Base-by-base conservation (phyloP, 441 rosid species). In the Raphanus hybrid region DNA sequence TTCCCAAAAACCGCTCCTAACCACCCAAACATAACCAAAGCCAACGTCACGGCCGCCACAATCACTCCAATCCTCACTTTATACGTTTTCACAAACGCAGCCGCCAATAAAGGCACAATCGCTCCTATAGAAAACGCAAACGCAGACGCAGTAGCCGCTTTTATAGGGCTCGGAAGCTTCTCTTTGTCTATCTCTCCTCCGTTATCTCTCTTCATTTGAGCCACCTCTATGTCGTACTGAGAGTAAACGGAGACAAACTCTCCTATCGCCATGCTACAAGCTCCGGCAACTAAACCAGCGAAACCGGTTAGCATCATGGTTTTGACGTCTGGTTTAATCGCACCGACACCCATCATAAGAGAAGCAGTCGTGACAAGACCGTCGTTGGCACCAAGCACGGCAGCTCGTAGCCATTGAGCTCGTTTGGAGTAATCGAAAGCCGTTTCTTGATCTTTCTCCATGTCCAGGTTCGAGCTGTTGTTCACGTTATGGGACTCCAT, bases 211-310 rank as follows among this genome's bases (percentile, higher is more conserved):
- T 85, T 85, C 70, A 84, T 78, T 34, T 93, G 98, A 59, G 97
- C 94, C 52, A 87, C 41, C 71, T 92, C 91, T 8, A 90, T 89
- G 69, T 93, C 98, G 4, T 87, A 93, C 98, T 0, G 98, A 3
- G 43, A 37, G 43, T 37, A 37, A 37, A 37, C 43, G 3, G 43
- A 37, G 43, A 37, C 43, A 37, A 91, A 87, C 82, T 93, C 98
- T 18, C 98, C 98, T 3, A 93, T 93, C 0, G 98, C 97, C 97
- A 93, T 93, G 84, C 97, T 93, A 64, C 96, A 92, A 7, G 98
- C 97, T 0, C 97, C 98, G 3, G 94, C 97, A 0, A 92, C 90
- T 7, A 93, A 69, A 16, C 98, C 98, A 0, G 98, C 97, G 3
- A 93, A 90, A 4, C 98, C 98, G 0, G 95, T 83, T 9, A 93